These are phyloP conservation scores for Candida ulmi DNA, from an alignment of 805 yeast species.

Conservation along the genomic window DNA sequence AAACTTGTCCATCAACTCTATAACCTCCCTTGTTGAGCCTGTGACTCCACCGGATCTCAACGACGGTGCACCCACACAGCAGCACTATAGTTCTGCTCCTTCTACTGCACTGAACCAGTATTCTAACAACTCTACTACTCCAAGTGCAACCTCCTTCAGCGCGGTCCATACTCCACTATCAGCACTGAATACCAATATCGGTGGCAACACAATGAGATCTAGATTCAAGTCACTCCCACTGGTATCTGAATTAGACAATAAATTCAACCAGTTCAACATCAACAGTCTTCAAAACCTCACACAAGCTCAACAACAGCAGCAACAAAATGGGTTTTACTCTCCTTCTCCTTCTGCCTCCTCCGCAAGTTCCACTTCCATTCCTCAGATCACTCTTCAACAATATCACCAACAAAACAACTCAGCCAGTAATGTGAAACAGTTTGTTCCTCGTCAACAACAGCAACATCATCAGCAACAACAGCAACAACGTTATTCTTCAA, in stretches of 20 bases:
- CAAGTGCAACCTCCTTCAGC: conserved; percentile 1
- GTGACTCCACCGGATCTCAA: conserved; percentile 42
- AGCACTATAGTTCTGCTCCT: conserved; percentile 13
- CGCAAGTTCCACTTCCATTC: conserved; percentile 9
- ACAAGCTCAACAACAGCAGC: neutral
- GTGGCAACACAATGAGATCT: conserved; percentile 23
- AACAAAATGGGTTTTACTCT: neutral
- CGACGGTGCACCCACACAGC: conserved; percentile 16
- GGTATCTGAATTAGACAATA: conserved; percentile 28
- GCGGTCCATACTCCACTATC: conserved; percentile 16
- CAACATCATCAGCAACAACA: neutral
- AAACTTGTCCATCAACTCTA: conserved; percentile 29
- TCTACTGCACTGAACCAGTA: conserved; percentile 1
- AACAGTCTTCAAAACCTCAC: conserved; percentile 18
- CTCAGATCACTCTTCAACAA: conserved; percentile 19
- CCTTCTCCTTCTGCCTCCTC: conserved; percentile 7
- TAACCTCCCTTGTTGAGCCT: conserved; percentile 43
- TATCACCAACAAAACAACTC: conserved; percentile 5
- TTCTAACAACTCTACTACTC: neutral
- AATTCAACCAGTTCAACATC: conserved; percentile 23
- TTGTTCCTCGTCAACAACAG: neutral
- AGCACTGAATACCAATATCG: conserved; percentile 14
- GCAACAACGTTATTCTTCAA: neutral
- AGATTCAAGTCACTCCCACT: conserved; percentile 28
- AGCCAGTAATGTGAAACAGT: neutral